Percentiles rank a stretch among this genome's conserved stretches.
Evolutionary conservation across 768 basidiomycete genomes (phyloP).

Genomic region (Clitopilus passeckerianus): DNA sequence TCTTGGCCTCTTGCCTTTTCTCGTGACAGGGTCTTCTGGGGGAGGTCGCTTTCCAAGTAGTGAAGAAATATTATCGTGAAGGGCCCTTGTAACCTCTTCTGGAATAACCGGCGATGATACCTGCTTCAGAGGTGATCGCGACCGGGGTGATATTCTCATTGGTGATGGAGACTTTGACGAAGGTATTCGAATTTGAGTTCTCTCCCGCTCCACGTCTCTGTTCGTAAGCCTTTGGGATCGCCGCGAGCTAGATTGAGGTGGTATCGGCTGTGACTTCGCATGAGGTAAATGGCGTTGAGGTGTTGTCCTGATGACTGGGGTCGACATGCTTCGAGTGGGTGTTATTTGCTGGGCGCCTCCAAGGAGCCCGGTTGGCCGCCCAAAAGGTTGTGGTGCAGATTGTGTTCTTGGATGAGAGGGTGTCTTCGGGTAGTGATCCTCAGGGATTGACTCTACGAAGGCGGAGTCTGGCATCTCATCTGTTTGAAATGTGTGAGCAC

Average conservation of each 20-base stretch:
- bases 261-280: slow-evolving; percentile 2
- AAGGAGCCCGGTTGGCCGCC: slow-evolving; percentile 9
- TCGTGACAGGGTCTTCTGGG: slow-evolving; percentile 24
- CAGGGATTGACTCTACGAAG: background rate
- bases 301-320: slow-evolving; percentile 6
- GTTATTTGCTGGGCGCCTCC: slow-evolving; percentile 4
- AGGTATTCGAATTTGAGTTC: slow-evolving; percentile 35
- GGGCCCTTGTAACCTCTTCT: slow-evolving; percentile 45
- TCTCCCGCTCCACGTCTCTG: slow-evolving; percentile 19
- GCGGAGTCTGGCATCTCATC: background rate
- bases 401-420: background rate
- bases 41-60: slow-evolving; percentile 64
- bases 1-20: slow-evolving; percentile 31
- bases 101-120: slow-evolving; percentile 40
- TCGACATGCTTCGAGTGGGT: slow-evolving; percentile 10
- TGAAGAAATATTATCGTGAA: slow-evolving; percentile 66
- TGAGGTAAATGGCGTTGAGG: slow-evolving; percentile 10
- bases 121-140: slow-evolving; percentile 16
- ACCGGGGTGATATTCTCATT: slow-evolving; percentile 34
- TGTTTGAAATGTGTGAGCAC: too few relatives aligned
- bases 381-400: slow-evolving; percentile 7
- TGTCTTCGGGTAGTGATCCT: background rate
- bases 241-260: slow-evolving; percentile 2
- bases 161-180: slow-evolving; percentile 58
- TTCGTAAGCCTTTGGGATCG: slow-evolving; percentile 12